Percentiles rank a stretch among this genome's conserved stretches.
phyloP scores from a whole-genome alignment of 805 yeast genomes.

The Wickerhamiella parazyma region DNA sequence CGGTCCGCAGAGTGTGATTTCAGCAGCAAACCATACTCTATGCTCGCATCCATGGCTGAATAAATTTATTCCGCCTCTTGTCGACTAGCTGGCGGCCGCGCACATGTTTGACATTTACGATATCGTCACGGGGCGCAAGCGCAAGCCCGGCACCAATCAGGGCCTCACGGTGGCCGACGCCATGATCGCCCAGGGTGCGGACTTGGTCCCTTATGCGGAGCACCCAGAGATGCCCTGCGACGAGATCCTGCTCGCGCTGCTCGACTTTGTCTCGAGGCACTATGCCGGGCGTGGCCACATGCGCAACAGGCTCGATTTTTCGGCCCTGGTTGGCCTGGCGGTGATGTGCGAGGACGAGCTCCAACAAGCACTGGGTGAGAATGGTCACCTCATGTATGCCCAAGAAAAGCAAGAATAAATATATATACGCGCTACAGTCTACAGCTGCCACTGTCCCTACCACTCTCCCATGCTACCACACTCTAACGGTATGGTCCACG shows the following conservation, averaged over 20 bases:
- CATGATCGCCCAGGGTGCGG: not conserved
- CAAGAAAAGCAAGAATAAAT: not conserved
- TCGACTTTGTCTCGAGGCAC: not conserved
- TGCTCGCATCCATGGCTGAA: constrained; percentile 6
- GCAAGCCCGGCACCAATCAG: not conserved
- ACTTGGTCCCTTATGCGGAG: not conserved
- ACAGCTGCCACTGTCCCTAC: too few species aligned
- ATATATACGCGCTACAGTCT: too few species aligned
- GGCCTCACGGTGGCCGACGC: not conserved
- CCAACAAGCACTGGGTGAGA: not conserved
- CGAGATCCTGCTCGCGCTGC: constrained; percentile 5
- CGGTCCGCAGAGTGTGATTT: constrained; percentile 22
- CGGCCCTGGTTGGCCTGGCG: constrained; percentile 1
- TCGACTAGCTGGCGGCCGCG: too few species aligned
- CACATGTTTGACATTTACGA: too few species aligned
- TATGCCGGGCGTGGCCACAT: not conserved
- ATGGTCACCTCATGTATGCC: constrained; percentile 7
- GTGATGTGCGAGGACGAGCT: constrained; percentile 6
- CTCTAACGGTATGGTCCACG: constrained; percentile 39
- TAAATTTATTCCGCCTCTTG: too few species aligned
- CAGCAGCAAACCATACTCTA: constrained; percentile 22
- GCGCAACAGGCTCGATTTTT: not conserved
- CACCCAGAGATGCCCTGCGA: constrained; percentile 6
- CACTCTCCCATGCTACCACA: too few species aligned
- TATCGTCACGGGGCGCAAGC: not conserved